Evolutionary conservation across 306 rosid species (phyloP).

Genomic region (Rosa persica): DNA sequence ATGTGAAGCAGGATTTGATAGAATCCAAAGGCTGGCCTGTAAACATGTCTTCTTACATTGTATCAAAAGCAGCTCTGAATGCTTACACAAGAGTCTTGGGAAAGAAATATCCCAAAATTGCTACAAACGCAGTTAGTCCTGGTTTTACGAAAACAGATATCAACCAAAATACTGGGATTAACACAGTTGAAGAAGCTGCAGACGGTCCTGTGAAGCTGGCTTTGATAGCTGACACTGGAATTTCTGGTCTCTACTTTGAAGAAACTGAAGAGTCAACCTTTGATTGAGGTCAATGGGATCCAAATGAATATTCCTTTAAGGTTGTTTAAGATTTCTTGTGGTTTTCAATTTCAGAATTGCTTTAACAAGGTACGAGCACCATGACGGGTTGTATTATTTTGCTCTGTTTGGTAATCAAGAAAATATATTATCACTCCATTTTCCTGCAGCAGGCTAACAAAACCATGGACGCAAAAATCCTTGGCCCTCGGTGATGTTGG

Average conservation of each 20-base stretch:
- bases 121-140: slow-evolving; percentile 44
- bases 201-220: slow-evolving; percentile 8
- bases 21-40: slow-evolving; percentile 50
- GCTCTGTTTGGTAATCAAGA: no score
- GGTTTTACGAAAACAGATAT: slow-evolving; percentile 23
- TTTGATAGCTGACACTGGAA: background rate
- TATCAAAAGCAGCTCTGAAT: slow-evolving; percentile 14
- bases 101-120: slow-evolving; percentile 21
- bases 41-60: slow-evolving; percentile 17
- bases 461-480: no score
- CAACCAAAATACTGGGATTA: background rate
- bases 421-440: no score
- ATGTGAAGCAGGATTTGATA: slow-evolving; percentile 37
- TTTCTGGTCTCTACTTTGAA: slow-evolving; percentile 1
- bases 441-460: no score
- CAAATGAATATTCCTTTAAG: no score
- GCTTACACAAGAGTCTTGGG: slow-evolving; percentile 50
- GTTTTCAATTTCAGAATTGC: no score
- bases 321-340: no score
- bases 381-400: no score
- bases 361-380: no score
- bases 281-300: no score
- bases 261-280: slow-evolving; percentile 9
- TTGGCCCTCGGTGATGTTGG: no score
- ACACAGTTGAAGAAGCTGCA: slow-evolving; percentile 9